A percentile compares a stretch with the other conserved stretches of the same genome.
phyloP scores from a whole-genome alignment of 129 eudicot genomes.

The Flaveria bidentis region DNA sequence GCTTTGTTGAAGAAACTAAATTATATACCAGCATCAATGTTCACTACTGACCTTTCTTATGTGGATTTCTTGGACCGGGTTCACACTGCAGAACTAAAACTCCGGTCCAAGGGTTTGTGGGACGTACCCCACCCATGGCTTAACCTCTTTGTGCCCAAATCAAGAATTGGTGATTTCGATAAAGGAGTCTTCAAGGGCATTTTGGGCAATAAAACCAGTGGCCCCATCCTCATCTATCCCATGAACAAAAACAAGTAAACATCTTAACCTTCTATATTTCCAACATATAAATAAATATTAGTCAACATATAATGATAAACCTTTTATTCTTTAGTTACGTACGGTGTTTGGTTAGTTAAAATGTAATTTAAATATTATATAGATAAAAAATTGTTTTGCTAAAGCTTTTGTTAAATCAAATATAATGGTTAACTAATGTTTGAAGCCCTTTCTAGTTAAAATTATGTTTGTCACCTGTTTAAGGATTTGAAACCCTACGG shows the following conservation, averaged over 20 bases:
- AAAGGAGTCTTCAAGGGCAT: constrained; percentile 89
- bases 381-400: too few relatives aligned
- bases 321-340: too few relatives aligned
- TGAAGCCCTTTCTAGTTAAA: too few relatives aligned
- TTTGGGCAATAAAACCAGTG: constrained; percentile 85
- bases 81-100: constrained; percentile 86
- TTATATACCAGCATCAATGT: constrained; percentile 65
- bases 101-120: constrained; percentile 92
- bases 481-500: too few relatives aligned
- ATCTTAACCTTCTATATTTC: background rate
- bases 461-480: too few relatives aligned
- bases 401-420: too few relatives aligned
- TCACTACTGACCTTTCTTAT: constrained; percentile 76
- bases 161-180: constrained; percentile 80
- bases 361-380: too few relatives aligned
- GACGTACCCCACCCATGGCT: constrained; percentile 98
- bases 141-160: constrained; percentile 80
- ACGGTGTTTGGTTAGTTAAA: too few relatives aligned
- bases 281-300: too few relatives aligned
- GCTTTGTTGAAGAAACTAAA: constrained; percentile 54
- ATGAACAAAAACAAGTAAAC: constrained; percentile 91
- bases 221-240: constrained; percentile 91
- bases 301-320: too few relatives aligned
- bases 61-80: constrained; percentile 93
- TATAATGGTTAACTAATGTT: too few relatives aligned